Evolutionary conservation across 2,329 filamentous ascomycete species (phyloP).

Genomic region (Talaromyces funiculosus): DNA sequence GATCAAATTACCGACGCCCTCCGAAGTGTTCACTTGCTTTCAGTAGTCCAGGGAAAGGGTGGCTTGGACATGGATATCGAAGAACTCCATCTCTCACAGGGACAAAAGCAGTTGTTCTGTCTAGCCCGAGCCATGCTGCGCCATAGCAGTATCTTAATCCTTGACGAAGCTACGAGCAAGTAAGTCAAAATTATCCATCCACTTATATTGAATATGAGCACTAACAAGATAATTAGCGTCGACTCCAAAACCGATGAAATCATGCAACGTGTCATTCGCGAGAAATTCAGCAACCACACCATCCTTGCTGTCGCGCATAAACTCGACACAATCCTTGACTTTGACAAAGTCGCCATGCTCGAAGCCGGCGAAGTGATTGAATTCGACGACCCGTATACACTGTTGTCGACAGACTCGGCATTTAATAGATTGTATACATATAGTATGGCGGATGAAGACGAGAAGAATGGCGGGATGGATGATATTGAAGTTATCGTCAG

Average conservation of each 20-base stretch:
- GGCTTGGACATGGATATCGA: slow-evolving; percentile 41
- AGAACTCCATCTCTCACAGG: slow-evolving; percentile 49
- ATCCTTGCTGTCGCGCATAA: slow-evolving; percentile 56
- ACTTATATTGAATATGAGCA: too few relatives aligned
- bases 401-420: slow-evolving; percentile 34
- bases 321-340: slow-evolving; percentile 43
- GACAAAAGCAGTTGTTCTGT: slow-evolving; percentile 61
- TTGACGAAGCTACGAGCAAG: slow-evolving; percentile 41
- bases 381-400: slow-evolving; percentile 29
- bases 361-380: slow-evolving; percentile 33
- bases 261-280: slow-evolving; percentile 53
- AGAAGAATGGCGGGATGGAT: slow-evolving; percentile 11
- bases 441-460: slow-evolving; percentile 15
- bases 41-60: slow-evolving; percentile 35
- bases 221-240: slow-evolving; percentile 26
- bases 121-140: slow-evolving; percentile 56
- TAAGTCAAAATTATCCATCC: slow-evolving; percentile 18
- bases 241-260: slow-evolving; percentile 53
- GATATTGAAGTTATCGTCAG: slow-evolving; percentile 13
- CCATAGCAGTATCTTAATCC: slow-evolving; percentile 38
- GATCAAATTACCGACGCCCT: slow-evolving; percentile 33
- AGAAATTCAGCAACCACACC: slow-evolving; percentile 52
- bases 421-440: slow-evolving; percentile 32
- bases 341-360: slow-evolving; percentile 34
- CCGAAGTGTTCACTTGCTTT: slow-evolving; percentile 33